Base-by-base conservation (phyloP, 2,329 filamentous ascomycete species). In the Xylariomycetidae sp. region DNA sequence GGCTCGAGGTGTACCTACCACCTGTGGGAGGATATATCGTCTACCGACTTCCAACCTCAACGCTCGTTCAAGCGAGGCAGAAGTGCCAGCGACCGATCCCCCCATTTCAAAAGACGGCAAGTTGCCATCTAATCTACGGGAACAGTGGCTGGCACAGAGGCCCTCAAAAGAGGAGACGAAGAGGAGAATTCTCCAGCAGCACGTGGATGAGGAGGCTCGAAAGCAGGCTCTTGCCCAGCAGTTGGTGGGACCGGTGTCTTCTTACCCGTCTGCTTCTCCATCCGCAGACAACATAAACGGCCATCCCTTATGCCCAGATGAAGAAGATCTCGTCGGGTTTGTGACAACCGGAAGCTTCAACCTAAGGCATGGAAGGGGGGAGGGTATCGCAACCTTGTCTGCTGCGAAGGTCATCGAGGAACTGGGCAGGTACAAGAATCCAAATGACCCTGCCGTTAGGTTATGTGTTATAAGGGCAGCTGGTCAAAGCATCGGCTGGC, bases 281-380 rank as follows among this genome's bases (percentile, higher is more conserved):
- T 65, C 58, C 39, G 55, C 54, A 35, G 53, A 47, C 31, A 57
- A 60, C 41, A 54, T 70, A 60, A 53, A 59, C 16, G 65, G 66
- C 0, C 76, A 85, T 46, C 81, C 82, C 1, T 53, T 78, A 0
- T 77, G 88, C n/a, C 90, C 90, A 0, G 68, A 70, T 8, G 78
- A 79, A 41, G 68, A 74, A 15, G 85, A 95, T 54, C 67, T 96
- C 10, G 75, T 96, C 31, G 92, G 92, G 0, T 98, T 94, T 55
- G 80, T 95, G 16, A 95, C 88, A 2, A 83, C 82, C 1, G 92
- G 90, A 0, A 82, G 85, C 31, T 95, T 82, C 56, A 88, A 82
- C 49, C 71, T 96, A 2, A 74, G 76, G 2, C 76, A 83, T 43
- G 92, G 90, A 0, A 74, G 72, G 44, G 85, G 82, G 1, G 79